Conservation (phyloP, 1,139 yeast genomes). For the Eremothecium gossypii region DNA sequence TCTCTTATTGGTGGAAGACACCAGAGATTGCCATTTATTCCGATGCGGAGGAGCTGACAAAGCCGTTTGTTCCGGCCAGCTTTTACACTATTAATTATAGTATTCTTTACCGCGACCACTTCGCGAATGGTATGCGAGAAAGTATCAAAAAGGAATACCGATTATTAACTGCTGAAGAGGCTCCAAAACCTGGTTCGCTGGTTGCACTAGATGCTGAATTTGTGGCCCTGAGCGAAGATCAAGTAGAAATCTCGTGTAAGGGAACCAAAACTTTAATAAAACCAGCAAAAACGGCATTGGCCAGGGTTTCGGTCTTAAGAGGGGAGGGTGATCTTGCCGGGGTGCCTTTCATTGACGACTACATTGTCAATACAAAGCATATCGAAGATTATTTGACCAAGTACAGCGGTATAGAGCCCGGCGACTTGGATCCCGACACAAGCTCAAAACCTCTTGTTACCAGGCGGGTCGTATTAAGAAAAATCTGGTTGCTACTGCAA, state of each 20-base stretch:
- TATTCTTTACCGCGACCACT: conserved; percentile 66
- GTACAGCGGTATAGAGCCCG: conserved; percentile 86
- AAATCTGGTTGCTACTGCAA: conserved; percentile 80
- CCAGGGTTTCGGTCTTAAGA: conserved; percentile 79
- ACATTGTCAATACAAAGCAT: conserved; percentile 62
- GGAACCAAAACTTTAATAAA: conserved; percentile 62
- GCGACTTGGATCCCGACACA: conserved; percentile 67
- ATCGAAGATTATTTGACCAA: conserved; percentile 83
- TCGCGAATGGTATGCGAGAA: conserved; percentile 61
- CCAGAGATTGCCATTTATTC: conserved; percentile 71
- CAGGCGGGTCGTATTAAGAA: conserved; percentile 74
- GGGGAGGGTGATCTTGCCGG: conserved; percentile 66
- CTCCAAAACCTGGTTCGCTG: conserved; percentile 64
- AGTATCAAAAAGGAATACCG: conserved; percentile 53
- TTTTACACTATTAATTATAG: conserved; percentile 43
- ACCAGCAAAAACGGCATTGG: conserved; percentile 72
- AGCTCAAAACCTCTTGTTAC: conserved; percentile 71
- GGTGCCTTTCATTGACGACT: conserved; percentile 85
- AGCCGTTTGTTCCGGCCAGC: conserved; percentile 34
- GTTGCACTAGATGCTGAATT: conserved; percentile 97
- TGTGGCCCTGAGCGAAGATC: conserved; percentile 73
- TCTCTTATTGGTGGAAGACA: conserved; percentile 70
- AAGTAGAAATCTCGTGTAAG: conserved; percentile 62
- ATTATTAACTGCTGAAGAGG: conserved; percentile 54
- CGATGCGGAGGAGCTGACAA: conserved; percentile 31